A percentile compares a stretch with the other conserved stretches of the same genome.
These are phyloP conservation scores for Acacia confusa DNA, from an alignment of 306 rosid genomes.

Conservation along the genomic window DNA sequence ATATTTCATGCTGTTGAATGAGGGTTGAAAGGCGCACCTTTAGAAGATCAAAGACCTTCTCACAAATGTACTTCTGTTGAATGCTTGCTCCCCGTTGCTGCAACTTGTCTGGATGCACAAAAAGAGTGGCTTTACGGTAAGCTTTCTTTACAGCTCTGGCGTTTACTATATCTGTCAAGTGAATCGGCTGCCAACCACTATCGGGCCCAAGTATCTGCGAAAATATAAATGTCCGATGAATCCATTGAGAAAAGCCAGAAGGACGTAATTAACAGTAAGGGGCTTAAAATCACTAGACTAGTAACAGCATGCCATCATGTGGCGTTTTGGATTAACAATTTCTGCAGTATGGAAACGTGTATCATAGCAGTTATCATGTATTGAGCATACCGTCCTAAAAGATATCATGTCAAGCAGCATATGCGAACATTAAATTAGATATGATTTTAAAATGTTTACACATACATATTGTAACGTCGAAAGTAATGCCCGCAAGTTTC, in stretches of 20 bases:
- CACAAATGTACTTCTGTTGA: slow-evolving; percentile 86
- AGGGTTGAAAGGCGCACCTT: slow-evolving; percentile 55
- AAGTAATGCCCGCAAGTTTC: slow-evolving; percentile 90
- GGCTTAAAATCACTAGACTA: slow-evolving; percentile 3
- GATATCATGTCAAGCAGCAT: slow-evolving; percentile 21
- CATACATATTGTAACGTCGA: slow-evolving; percentile 96
- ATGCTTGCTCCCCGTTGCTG: slow-evolving; percentile 96
- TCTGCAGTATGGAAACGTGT: neutral
- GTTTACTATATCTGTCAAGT: slow-evolving; percentile 66
- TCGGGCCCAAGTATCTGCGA: slow-evolving; percentile 84
- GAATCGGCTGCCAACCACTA: slow-evolving; percentile 92
- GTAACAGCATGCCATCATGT: neutral
- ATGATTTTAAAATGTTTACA: slow-evolving; percentile 24
- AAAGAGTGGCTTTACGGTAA: slow-evolving; percentile 88
- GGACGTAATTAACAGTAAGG: slow-evolving; percentile 9
- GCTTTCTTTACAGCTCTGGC: slow-evolving; percentile 74
- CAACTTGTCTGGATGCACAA: slow-evolving; percentile 91
- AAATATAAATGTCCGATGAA: slow-evolving; percentile 22
- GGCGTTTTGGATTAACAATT: neutral
- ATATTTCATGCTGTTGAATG: slow-evolving; percentile 21
- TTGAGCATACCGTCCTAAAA: slow-evolving; percentile 15
- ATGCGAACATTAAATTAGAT: slow-evolving; percentile 22
- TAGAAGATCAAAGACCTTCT: slow-evolving; percentile 95
- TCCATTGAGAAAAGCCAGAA: neutral
- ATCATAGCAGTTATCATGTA: neutral